A percentile compares a stretch with the other conserved stretches of the same genome.
phyloP scores from a whole-genome alignment of 495 filamentous ascomycete species.

The Letharia lupina region DNA sequence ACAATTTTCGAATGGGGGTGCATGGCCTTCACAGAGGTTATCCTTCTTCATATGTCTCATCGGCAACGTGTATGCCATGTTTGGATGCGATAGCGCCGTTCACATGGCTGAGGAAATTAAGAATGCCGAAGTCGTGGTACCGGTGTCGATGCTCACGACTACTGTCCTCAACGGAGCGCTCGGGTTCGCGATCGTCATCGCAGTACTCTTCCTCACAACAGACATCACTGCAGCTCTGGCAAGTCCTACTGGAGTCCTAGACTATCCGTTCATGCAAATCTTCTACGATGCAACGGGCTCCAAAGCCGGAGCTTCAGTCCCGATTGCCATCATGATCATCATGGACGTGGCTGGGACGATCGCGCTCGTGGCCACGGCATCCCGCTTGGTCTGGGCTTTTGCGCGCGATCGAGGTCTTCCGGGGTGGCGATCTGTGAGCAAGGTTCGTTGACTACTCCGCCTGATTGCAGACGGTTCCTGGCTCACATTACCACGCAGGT shows the following conservation, averaged over 20 bases:
- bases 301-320: constrained; percentile 34
- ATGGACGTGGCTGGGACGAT: constrained; percentile 38
- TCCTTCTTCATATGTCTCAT: constrained; percentile 40
- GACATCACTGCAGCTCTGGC: constrained; percentile 35
- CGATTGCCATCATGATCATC: constrained; percentile 39
- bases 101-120: constrained; percentile 50
- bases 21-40: constrained; percentile 37
- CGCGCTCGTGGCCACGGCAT: constrained; percentile 41
- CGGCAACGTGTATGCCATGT: constrained; percentile 37
- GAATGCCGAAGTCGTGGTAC: constrained; percentile 39
- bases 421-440: constrained; percentile 35
- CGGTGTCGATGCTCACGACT: constrained; percentile 39
- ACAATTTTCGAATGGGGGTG: constrained; percentile 40
- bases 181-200: constrained; percentile 43
- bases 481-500: constrained; percentile 24
- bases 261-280: constrained; percentile 46
- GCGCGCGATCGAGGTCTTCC: constrained; percentile 46
- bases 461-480: neutral
- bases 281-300: constrained; percentile 39
- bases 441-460: constrained; percentile 30
- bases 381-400: constrained; percentile 49
- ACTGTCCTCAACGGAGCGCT: constrained; percentile 42
- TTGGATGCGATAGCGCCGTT: constrained; percentile 34
- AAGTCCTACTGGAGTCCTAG: constrained; percentile 34
- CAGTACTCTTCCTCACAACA: constrained; percentile 41